Conservation (phyloP, 78 protist species). For the Guillardia theta region DNA sequence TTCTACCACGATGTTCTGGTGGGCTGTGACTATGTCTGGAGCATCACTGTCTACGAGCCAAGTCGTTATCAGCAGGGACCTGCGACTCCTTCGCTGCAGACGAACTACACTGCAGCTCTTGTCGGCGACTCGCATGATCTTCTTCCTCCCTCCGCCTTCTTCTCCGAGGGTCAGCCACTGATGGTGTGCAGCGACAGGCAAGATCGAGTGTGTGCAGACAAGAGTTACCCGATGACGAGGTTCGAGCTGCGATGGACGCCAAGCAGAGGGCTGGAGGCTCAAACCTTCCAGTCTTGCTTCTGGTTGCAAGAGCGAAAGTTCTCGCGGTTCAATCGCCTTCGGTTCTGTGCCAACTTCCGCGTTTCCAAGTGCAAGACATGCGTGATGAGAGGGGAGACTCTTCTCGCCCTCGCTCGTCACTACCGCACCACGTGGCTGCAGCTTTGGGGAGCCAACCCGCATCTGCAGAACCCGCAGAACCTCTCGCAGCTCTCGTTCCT, state of each 20-base stretch:
- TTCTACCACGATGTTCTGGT: too few relatives aligned
- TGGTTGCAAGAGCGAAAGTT: background rate
- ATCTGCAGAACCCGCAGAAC: background rate
- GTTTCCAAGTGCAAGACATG: background rate
- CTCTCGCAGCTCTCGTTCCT: background rate
- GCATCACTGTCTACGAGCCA: too few relatives aligned
- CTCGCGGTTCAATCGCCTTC: background rate
- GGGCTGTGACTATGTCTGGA: too few relatives aligned
- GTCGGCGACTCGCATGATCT: too few relatives aligned
- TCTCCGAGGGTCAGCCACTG: too few relatives aligned
- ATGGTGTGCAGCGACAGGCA: too few relatives aligned
- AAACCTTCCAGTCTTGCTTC: background rate
- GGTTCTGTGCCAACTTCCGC: background rate
- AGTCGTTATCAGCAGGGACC: too few relatives aligned
- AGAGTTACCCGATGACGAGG: too few relatives aligned
- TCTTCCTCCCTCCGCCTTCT: too few relatives aligned
- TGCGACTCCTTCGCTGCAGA: too few relatives aligned
- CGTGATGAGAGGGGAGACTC: background rate
- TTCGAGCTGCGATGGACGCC: background rate
- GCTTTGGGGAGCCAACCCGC: background rate
- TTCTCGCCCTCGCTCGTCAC: background rate
- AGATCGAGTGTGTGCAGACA: too few relatives aligned
- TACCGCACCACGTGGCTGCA: background rate
- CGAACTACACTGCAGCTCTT: too few relatives aligned
- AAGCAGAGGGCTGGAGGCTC: background rate